These are phyloP conservation scores for Aspergillus sp. DNA, from an alignment of 2,329 filamentous ascomycete species.

Conservation along the genomic window DNA sequence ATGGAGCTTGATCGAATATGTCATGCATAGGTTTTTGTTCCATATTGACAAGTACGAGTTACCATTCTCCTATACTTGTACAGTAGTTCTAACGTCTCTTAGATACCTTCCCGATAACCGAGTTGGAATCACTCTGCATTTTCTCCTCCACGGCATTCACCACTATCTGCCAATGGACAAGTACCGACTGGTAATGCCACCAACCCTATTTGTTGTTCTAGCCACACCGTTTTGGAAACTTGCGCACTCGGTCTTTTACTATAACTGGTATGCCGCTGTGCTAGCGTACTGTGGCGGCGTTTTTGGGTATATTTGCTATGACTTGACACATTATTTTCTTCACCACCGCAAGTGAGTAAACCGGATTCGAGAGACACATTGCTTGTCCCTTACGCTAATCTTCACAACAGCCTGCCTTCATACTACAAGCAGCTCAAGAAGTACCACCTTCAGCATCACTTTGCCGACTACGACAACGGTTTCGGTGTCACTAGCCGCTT, in stretches of 20 bases:
- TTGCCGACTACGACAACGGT: conserved; percentile 95
- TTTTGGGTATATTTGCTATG: conserved; percentile 95
- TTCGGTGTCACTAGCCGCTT: conserved; percentile 96
- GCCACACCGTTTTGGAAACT: conserved; percentile 92
- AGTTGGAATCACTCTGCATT: conserved; percentile 83
- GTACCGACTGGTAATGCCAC: conserved; percentile 96
- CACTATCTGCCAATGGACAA: conserved; percentile 99
- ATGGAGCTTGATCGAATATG: conserved; percentile 91
- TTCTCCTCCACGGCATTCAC: conserved; percentile 93
- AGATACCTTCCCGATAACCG: conserved; percentile 91
- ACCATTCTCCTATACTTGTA: not conserved
- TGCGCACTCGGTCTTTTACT: conserved; percentile 79
- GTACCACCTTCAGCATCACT: conserved; percentile 96
- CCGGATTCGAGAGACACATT: not conserved
- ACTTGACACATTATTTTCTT: conserved; percentile 97
- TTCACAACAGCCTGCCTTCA: conserved; percentile 65
- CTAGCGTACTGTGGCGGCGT: conserved; percentile 86
- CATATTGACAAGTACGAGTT: conserved; percentile 81
- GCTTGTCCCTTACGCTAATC: conserved; percentile 17
- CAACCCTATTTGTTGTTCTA: conserved; percentile 79
- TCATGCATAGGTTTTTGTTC: conserved; percentile 87
- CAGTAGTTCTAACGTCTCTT: conserved; percentile 25
- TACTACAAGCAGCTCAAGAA: conserved; percentile 96
- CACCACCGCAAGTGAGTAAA: conserved; percentile 80
- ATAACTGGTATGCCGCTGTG: conserved; percentile 80